Base-by-base conservation (phyloP, 2,329 filamentous ascomycete genomes). In the Pyrenophora teres region DNA sequence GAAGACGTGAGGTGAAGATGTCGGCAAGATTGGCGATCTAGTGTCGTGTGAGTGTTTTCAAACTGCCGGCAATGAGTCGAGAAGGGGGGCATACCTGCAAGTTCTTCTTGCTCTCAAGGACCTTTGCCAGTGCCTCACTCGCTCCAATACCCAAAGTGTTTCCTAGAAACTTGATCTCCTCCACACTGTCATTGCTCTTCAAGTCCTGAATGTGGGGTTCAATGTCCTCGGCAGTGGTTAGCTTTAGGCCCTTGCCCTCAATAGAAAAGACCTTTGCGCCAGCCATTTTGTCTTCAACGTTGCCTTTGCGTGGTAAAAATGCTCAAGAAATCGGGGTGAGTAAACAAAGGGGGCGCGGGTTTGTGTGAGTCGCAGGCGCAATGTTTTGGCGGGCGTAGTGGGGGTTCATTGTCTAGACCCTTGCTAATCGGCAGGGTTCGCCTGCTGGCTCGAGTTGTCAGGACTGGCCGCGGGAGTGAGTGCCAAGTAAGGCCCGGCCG, bases 101-200 rank as follows among this genome's bases (percentile, higher is more conserved):
- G 57, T 81, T 87, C 78, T 90, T 90, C 79, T 97, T 96, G 49
- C 88, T 89, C 56, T 87, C 83, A 50, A 99, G 80, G 44, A 95
- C 87, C 63, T 91, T 85, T 38, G 91, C 92, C 38, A 99, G 84
- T 27, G 87, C 86, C 75, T 92, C 87, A 72, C 89, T 95, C 41
- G 94, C 94, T 41, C 87, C 89, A 46, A 97, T 86, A 46, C 94
- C 94, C 44, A 97, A 80, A 1, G 94, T 97, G 80, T 99, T 99
- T 56, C 93, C 94, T 49, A 90, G 81, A 40, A 99, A 82, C 63
- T 85, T 85, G 62, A 99, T 86, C 75, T 97, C 92, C 71, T 95
- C 91, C 50, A 95, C 82, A 67, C 92, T 83, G 49, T 83, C 77
- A 77, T 86, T 87, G 52, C 85, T 83, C 57, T 84, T 80, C 56